Evolutionary conservation across 345 rosid species (phyloP), one percentile per base, ranked within the genome.

Genomic region (Citrus glauca): DNA sequence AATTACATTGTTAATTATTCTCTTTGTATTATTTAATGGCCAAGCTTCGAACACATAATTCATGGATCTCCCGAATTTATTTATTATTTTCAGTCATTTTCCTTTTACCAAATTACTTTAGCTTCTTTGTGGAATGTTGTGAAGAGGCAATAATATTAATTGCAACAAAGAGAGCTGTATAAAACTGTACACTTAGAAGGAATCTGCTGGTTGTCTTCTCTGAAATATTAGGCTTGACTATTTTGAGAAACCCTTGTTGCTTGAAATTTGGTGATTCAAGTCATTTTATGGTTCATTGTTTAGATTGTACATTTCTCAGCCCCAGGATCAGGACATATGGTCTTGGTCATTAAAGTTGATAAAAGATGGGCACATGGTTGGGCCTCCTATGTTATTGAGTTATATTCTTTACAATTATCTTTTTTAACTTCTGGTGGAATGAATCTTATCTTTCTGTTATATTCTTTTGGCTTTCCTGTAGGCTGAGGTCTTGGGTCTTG

Each of bases 401-500:
- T 67, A 16, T 24, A 13, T n/a, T 33, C 37, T 55, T 53, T 5
- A 20, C 35, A 9, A 8, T 56, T n/a, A 22, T 24, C 55, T 33
- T 4, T 11, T 20, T 30, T 14, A 72, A 8, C n/a, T 11, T 57
- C 24, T 16, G 4, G 60, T 66, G 25, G 50, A 32, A 53, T 76
- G 55, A 35, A 66, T 45, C 38, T 55, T 35, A 14, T 37, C 13
- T 16, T 25, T 64, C 25, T 78, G 27, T 40, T 53, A 67, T 11
- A 38, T 73, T n/a, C 55, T 45, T 66, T 72, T 73, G 77, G 30
- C 16, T 56, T 80, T 20, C 9, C 37, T 81, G 50, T 72, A 93
- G 97, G 97, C 94, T 0, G 95, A 93, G 85, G 91, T 90, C 59
- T 81, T 91, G 89, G 91, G 92, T 79, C 94, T 89, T 86, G 94